Evolutionary conservation across 306 rosid genomes (phyloP).

Genomic region (Cucurbita pepo): DNA sequence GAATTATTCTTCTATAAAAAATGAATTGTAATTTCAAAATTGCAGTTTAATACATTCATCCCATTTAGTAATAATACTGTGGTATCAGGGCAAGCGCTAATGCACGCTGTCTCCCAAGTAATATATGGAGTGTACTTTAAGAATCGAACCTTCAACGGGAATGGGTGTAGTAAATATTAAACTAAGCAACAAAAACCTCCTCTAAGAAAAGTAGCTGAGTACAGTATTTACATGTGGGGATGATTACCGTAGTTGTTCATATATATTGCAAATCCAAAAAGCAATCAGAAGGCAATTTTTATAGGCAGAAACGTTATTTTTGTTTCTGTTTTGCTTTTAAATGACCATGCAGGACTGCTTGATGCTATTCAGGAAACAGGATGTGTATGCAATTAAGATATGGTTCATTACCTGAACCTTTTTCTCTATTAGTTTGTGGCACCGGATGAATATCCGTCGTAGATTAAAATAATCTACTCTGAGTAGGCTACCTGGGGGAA

Average conservation of each 20-base stretch:
- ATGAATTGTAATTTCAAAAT: background rate
- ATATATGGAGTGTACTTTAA: too few species aligned
- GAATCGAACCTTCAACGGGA: too few species aligned
- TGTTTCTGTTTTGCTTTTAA: background rate
- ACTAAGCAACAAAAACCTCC: too few species aligned
- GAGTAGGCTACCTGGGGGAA: background rate
- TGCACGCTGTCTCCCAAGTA: too few species aligned
- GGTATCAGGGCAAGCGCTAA: too few species aligned
- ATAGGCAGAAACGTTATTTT: background rate
- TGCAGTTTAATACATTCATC: background rate
- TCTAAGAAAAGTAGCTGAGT: background rate
- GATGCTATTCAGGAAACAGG: background rate
- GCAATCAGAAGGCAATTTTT: background rate
- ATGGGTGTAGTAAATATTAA: too few species aligned
- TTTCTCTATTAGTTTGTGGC: background rate
- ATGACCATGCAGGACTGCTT: background rate
- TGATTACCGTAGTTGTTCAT: background rate
- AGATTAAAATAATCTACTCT: background rate
- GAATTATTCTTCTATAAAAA: background rate
- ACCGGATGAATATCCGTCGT: background rate
- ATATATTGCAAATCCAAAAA: background rate
- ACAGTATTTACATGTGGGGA: background rate
- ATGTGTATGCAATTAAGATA: background rate
- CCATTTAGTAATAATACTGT: background rate
- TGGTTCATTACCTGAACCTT: background rate